phyloP scores from a whole-genome alignment of 768 basidiomycete species.

The Gyrodon lividus region DNA sequence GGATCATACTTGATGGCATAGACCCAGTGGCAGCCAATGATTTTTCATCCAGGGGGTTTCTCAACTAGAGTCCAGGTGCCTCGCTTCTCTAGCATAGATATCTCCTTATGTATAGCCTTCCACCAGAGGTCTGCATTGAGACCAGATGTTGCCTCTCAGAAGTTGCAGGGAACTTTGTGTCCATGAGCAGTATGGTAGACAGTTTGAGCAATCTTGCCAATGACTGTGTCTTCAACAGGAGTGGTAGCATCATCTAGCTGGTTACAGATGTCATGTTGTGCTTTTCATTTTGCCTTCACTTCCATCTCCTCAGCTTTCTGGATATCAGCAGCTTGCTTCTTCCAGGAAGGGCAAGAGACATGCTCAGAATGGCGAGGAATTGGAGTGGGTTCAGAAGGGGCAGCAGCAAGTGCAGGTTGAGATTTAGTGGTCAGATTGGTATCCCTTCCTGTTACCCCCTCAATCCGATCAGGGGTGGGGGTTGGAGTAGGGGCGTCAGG shows the following conservation, averaged over 20 bases:
- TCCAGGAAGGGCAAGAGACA: conserved; percentile 3
- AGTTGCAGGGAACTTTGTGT: background rate
- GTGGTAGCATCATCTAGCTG: background rate
- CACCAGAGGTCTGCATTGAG: background rate
- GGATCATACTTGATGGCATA: conserved; percentile 2
- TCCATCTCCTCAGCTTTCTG: conserved; percentile 2
- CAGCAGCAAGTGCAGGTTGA: background rate
- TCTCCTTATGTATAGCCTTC: conserved; percentile 11
- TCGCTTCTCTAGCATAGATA: background rate
- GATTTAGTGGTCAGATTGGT: background rate
- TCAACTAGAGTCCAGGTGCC: conserved; percentile 11
- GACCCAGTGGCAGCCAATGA: conserved; percentile 2
- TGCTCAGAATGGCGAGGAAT: background rate
- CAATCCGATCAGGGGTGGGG: background rate
- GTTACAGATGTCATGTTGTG: background rate
- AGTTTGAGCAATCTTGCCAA: background rate
- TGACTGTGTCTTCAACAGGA: background rate
- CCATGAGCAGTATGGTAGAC: background rate
- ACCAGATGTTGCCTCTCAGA: background rate
- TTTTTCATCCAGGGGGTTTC: background rate
- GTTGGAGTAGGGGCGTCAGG: background rate
- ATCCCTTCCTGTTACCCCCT: background rate
- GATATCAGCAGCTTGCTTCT: conserved; percentile 3
- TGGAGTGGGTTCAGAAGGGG: background rate
- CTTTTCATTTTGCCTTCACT: background rate